Conservation (phyloP, 2,329 filamentous ascomycete genomes). For the Colletotrichum horii region DNA sequence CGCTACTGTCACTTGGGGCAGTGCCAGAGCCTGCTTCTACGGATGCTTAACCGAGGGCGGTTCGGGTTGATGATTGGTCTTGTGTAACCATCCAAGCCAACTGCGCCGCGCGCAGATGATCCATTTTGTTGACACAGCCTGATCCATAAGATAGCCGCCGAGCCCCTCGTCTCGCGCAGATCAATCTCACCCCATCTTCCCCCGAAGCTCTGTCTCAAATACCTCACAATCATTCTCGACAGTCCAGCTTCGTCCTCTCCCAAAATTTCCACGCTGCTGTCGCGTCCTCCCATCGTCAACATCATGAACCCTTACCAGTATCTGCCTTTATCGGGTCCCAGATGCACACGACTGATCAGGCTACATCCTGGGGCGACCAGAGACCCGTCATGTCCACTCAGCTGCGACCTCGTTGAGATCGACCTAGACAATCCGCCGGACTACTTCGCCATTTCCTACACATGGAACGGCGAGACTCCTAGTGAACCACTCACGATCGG, state of each 20-base stretch:
- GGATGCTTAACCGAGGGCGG: neutral
- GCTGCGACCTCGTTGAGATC: fast-evolving
- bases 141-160: neutral
- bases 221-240: fast-evolving
- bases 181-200: neutral
- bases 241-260: fast-evolving
- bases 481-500: neutral
- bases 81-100: neutral
- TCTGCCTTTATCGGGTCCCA: neutral
- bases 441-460: neutral
- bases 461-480: neutral
- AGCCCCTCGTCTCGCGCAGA: neutral
- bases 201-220: fast-evolving
- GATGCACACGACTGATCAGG: neutral
- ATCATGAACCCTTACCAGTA: neutral
- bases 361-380: neutral
- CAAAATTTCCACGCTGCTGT: fast-evolving
- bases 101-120: neutral
- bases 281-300: fast-evolving
- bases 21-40: neutral
- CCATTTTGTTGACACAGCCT: neutral
- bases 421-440: neutral
- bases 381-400: neutral
- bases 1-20: fast-evolving
- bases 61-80: neutral